phyloP scores from a whole-genome alignment of 345 rosid species.

The Corchorus olitorius region DNA sequence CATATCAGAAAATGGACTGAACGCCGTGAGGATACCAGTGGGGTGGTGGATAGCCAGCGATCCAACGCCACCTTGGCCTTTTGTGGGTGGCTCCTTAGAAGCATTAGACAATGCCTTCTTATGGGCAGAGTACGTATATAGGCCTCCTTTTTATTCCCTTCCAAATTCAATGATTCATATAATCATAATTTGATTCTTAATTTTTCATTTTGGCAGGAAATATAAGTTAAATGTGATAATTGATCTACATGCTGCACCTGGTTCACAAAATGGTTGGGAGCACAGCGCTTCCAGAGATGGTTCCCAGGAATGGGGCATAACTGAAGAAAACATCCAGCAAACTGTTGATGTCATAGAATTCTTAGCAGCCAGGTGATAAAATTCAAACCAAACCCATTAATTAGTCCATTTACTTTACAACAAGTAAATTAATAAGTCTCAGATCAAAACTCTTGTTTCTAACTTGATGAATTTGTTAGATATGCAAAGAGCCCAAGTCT shows the following conservation, averaged over 20 bases:
- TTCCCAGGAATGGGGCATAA: constrained; percentile 60
- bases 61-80: constrained; percentile 55
- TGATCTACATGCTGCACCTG: constrained; percentile 70
- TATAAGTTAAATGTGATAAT: constrained; percentile 46
- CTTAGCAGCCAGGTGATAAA: constrained; percentile 48
- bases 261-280: constrained; percentile 59
- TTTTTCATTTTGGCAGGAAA: constrained; percentile 33
- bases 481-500: constrained; percentile 51
- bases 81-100: constrained; percentile 56
- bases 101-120: constrained; percentile 60
- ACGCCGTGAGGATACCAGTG: constrained; percentile 63
- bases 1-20: constrained; percentile 50
- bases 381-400: background rate
- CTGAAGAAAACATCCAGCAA: constrained; percentile 44
- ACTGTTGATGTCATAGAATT: constrained; percentile 57
- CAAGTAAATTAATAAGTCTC: too few relatives aligned
- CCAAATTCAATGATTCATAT: background rate
- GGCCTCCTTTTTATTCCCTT: background rate
- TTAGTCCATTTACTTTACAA: too few relatives aligned
- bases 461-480: constrained; percentile 20
- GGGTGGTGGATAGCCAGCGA: constrained; percentile 77
- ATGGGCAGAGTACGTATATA: constrained; percentile 52
- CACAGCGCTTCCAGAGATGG: constrained; percentile 63
- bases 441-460: too few relatives aligned
- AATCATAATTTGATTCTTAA: background rate